These are phyloP conservation scores for Colletotrichum zoysiae DNA, from an alignment of 2,329 filamentous ascomycete genomes.

Conservation along the genomic window DNA sequence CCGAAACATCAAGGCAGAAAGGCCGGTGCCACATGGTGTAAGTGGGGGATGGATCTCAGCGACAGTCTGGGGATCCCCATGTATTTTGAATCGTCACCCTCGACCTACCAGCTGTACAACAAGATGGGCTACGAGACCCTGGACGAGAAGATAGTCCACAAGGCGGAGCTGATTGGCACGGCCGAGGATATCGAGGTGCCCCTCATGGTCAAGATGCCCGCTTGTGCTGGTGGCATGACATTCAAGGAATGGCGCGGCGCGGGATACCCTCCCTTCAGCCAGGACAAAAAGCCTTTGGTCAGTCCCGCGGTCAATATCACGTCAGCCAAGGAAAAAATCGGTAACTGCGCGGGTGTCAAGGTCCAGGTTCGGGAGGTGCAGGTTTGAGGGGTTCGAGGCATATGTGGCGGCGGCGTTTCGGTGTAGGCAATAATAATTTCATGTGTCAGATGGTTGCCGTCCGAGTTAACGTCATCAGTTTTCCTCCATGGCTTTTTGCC, in stretches of 20 bases:
- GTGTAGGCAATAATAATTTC: slow-evolving; percentile 5
- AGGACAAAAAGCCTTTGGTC: slow-evolving; percentile 26
- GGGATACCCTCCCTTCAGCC: slow-evolving; percentile 37
- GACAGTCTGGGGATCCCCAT: slow-evolving; percentile 55
- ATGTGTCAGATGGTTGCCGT: slow-evolving; percentile 10
- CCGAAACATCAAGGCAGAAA: slow-evolving; percentile 58
- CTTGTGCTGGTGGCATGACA: slow-evolving; percentile 48
- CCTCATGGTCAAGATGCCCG: slow-evolving; percentile 58
- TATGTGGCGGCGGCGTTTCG: slow-evolving; percentile 10
- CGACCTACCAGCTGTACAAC: slow-evolving; percentile 57
- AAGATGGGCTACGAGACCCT: slow-evolving; percentile 60
- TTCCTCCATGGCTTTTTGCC: neutral
- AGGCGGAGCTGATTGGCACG: slow-evolving; percentile 50
- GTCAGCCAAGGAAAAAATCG: slow-evolving; percentile 12
- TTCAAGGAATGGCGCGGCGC: slow-evolving; percentile 52
- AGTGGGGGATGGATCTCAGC: slow-evolving; percentile 55
- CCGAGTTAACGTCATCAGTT: neutral
- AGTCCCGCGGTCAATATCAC: neutral
- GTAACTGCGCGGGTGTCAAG: slow-evolving; percentile 14
- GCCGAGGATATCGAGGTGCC: slow-evolving; percentile 54
- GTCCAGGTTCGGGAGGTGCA: slow-evolving; percentile 36
- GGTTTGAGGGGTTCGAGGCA: slow-evolving; percentile 8
- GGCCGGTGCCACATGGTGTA: slow-evolving; percentile 56
- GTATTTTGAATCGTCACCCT: slow-evolving; percentile 61
- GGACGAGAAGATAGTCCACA: slow-evolving; percentile 55